A percentile compares a stretch with the other conserved stretches of the same genome.
Conservation (phyloP, 192 early-diverging fungal genomes). For the Coemansia sp. region DNA sequence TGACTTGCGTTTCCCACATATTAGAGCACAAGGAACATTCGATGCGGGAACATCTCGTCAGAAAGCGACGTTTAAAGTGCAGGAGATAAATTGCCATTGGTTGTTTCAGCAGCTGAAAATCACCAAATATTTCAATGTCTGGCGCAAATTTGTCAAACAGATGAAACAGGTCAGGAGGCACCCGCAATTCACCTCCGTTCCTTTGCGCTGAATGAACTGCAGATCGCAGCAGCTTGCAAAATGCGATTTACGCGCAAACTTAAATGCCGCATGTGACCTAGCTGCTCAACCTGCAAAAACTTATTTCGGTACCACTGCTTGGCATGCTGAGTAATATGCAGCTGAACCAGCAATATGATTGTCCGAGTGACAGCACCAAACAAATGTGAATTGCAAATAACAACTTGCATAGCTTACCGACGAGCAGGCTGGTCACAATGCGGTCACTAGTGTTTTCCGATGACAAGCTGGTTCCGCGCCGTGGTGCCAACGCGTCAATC, state of each 20-base stretch:
- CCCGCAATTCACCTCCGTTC: not conserved
- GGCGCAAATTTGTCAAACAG: not conserved
- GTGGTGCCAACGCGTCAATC: conserved; percentile 79
- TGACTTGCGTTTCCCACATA: not conserved
- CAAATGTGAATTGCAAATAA: no score
- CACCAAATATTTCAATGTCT: not conserved
- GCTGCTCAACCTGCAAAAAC: not conserved
- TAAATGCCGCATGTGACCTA: not conserved
- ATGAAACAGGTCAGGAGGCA: not conserved
- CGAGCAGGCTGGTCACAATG: conserved; percentile 82
- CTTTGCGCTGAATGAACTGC: conserved; percentile 1
- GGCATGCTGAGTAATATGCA: no score
- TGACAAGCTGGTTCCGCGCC: conserved; percentile 65
- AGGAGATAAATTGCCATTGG: conserved; percentile 4
- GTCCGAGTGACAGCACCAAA: no score
- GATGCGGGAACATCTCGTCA: not conserved
- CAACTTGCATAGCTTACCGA: conserved; percentile 30
- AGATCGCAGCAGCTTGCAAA: conserved; percentile 2
- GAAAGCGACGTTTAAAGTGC: not conserved
- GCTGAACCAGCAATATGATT: no score
- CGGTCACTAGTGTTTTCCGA: conserved; percentile 83
- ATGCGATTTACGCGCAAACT: conserved; percentile 11
- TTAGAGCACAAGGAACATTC: not conserved
- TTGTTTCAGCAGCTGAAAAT: not conserved
- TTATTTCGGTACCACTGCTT: no score